Percentiles rank a stretch among this genome's conserved stretches.
Conservation (phyloP, 2,329 filamentous ascomycete species). For the Paecilomyces sp. region DNA sequence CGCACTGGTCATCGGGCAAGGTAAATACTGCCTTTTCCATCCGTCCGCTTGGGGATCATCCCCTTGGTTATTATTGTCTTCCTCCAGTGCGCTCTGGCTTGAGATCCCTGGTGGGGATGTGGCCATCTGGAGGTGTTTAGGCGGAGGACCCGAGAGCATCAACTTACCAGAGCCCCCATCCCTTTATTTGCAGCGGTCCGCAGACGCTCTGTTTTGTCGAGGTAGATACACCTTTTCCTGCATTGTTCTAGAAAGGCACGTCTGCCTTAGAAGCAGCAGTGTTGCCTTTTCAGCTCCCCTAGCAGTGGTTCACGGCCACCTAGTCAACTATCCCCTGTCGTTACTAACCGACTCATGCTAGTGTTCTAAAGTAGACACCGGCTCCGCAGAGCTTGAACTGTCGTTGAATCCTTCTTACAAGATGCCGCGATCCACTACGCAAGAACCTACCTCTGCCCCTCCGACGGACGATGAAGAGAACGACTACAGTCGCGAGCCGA, state of each 20-base stretch:
- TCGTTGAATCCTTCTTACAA: neutral
- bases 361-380: neutral
- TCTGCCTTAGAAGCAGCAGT: neutral
- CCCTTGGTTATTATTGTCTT: neutral
- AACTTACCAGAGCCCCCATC: neutral
- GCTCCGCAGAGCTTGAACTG: neutral
- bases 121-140: neutral
- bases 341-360: neutral
- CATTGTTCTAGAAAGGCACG: neutral
- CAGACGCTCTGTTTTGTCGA: neutral
- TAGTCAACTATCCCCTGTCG: neutral
- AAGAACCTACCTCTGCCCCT: neutral
- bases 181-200: neutral
- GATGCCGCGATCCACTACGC: constrained; percentile 8
- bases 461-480: constrained; percentile 5
- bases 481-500: constrained; percentile 1
- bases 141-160: neutral
- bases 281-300: neutral
- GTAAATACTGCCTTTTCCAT: neutral
- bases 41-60: neutral
- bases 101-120: neutral
- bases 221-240: neutral
- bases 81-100: neutral
- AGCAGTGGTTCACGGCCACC: neutral
- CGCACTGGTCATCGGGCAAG: neutral